These are phyloP conservation scores for Myochromella boudieri DNA, from an alignment of 768 basidiomycete genomes.

Conservation along the genomic window DNA sequence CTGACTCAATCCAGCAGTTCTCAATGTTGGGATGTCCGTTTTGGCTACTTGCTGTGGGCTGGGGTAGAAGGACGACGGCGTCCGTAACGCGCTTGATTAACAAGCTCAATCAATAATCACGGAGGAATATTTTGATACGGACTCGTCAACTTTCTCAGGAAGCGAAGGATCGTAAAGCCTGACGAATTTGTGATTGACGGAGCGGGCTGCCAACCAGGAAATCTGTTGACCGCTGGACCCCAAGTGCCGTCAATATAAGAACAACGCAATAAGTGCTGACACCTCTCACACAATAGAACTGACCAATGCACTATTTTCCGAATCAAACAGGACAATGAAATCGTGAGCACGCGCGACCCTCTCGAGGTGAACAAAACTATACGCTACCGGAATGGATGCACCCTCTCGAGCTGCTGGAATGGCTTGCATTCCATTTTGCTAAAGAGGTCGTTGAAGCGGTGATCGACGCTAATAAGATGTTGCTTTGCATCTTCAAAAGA, in stretches of 20 bases:
- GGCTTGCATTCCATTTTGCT: constrained; percentile 67
- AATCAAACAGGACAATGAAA: too few relatives aligned
- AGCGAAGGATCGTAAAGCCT: constrained; percentile 72
- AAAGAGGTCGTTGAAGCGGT: constrained; percentile 73
- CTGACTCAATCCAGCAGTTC: constrained; percentile 73
- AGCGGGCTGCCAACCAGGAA: constrained; percentile 83
- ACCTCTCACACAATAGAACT: constrained; percentile 66
- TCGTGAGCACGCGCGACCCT: background rate
- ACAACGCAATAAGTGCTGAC: background rate
- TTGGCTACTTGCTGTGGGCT: constrained; percentile 65
- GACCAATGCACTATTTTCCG: constrained; percentile 69
- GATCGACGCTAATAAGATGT: constrained; percentile 67
- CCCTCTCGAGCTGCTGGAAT: constrained; percentile 67
- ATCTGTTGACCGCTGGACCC: constrained; percentile 69
- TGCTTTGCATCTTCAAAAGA: constrained; percentile 72
- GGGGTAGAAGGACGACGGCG: constrained; percentile 58
- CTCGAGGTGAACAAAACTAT: background rate
- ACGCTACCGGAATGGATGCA: constrained; percentile 80
- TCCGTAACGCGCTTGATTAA: constrained; percentile 18
- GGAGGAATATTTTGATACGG: constrained; percentile 14
- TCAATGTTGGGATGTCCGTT: constrained; percentile 57
- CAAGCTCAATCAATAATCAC: background rate
- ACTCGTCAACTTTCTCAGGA: constrained; percentile 62
- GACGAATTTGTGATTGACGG: constrained; percentile 78
- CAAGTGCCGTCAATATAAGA: background rate